These are phyloP conservation scores for Oxalis stricta DNA, from an alignment of 441 rosid genomes.

Conservation along the genomic window DNA sequence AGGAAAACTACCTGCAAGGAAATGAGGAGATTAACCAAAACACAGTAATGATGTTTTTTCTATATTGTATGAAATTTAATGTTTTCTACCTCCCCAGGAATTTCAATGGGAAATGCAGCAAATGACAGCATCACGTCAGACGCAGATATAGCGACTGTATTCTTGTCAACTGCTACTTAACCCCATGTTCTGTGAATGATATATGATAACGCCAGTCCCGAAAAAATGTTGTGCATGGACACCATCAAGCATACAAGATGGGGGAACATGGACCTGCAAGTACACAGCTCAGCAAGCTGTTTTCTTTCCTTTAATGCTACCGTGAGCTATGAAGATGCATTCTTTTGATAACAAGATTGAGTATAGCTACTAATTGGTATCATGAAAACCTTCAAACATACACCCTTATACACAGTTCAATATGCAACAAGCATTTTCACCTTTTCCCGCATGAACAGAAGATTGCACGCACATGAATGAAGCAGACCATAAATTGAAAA, in stretches of 20 bases:
- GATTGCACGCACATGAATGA: no score
- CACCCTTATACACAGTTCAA: background rate
- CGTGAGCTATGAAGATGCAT: no score
- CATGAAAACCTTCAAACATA: background rate
- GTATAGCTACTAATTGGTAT: background rate
- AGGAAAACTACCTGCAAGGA: conserved; percentile 78
- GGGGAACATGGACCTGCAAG: conserved; percentile 86
- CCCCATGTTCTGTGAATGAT: conserved; percentile 83
- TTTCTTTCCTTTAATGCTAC: no score
- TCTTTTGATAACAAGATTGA: background rate
- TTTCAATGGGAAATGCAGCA: conserved; percentile 93
- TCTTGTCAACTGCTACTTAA: conserved; percentile 89
- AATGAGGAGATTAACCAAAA: conserved; percentile 16
- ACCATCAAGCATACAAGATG: conserved; percentile 93
- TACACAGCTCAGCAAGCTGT: background rate
- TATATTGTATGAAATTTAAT: conserved; percentile 9
- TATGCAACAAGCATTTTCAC: no score
- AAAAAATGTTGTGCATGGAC: conserved; percentile 67
- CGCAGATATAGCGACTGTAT: conserved; percentile 71
- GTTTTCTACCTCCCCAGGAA: conserved; percentile 99
- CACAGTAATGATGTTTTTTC: background rate
- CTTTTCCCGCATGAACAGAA: no score
- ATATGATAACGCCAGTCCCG: conserved; percentile 85
- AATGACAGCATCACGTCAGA: conserved; percentile 94
- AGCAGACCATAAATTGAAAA: no score